Base-by-base conservation (phyloP, 352 stramenopile species). In the Saprolegnia diclina region DNA sequence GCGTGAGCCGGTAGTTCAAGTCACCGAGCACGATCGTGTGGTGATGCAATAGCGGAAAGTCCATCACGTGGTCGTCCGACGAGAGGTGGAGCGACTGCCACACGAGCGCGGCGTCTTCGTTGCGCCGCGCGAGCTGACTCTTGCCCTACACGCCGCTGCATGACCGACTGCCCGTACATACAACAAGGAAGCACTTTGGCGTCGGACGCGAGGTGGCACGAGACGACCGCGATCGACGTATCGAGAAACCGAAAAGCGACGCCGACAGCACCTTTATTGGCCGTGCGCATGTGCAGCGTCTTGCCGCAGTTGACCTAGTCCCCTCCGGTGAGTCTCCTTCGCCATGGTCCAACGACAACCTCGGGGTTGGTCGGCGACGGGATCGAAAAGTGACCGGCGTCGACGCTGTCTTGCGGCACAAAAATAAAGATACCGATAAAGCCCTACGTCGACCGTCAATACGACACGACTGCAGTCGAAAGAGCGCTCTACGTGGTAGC, bases 21-120 rank as follows among this genome's bases (percentile, higher is more conserved):
- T 97, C 90, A 2, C 90, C 90, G 2, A 97, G 74, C 24, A 97
- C 81, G 57, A 97, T 92, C 57, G 82, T 92, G 76, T 96, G 85
- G 61, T 95, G 86, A 62, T 94, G 84, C 19, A 93, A 70, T 44
- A 90, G 71, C 14, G 86, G 78, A 44, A 94, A 90, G 1, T 89
- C 86, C 71, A 94, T 90, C 22, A 83, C 80, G 37, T 90, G 83
- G 68, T 94, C 85, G 53, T 96, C 84, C 69, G 86, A 77, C 35
- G 91, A 81, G 52, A 96, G 69, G 48, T 91, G 81, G n/a, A 95
- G 72, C 64, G 93, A 81, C 72, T 94, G 80, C 10, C 95, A 61
- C 44, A 94, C 92, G 65, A 89, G 77, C 74, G 89, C 85, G 4
- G 87, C 87, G 64, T 93, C 85, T 50, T 89, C 83, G 64, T 96